A percentile compares a stretch with the other conserved stretches of the same genome.
Evolutionary conservation across 495 filamentous ascomycete genomes (phyloP).

Genomic region (Sordaria brevicollis): DNA sequence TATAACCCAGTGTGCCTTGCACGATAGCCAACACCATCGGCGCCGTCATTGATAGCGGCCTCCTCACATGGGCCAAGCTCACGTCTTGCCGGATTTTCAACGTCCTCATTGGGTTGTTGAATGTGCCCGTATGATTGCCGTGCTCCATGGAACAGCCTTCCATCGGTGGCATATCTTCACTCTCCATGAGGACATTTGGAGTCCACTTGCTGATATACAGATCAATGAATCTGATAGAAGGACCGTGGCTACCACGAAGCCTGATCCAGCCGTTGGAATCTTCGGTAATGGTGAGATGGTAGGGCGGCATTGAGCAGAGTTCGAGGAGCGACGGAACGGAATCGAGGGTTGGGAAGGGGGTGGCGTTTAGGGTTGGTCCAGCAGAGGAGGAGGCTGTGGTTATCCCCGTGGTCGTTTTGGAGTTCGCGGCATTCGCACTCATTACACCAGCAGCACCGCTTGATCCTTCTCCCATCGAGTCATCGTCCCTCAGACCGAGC

Average conservation of each 20-base stretch:
- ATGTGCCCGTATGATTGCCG: too few species aligned
- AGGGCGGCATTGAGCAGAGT: constrained; percentile 28
- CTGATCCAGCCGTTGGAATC: constrained; percentile 9
- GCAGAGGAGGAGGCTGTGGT: background rate
- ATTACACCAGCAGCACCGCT: background rate
- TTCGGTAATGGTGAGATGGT: constrained; percentile 22
- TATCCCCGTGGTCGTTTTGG: constrained; percentile 4
- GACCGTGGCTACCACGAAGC: constrained; percentile 30
- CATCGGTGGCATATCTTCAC: background rate
- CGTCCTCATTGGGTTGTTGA: background rate
- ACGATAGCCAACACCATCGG: constrained; percentile 27
- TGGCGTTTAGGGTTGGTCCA: constrained; percentile 2
- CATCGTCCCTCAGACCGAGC: background rate
- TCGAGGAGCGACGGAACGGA: constrained; percentile 26
- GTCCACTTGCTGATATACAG: background rate
- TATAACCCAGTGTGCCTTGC: constrained; percentile 30
- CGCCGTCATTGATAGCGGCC: constrained; percentile 10
- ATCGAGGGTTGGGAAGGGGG: constrained; percentile 18
- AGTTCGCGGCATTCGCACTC: constrained; percentile 19
- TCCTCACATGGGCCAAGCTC: background rate
- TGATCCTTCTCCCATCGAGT: background rate
- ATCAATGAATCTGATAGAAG: constrained; percentile 20
- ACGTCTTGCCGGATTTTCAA: background rate
- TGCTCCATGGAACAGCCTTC: too few species aligned
- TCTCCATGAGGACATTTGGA: background rate